A percentile compares a stretch with the other conserved stretches of the same genome.
phyloP scores from a whole-genome alignment of 768 basidiomycete genomes.

The Paxillus ammoniavirescens region DNA sequence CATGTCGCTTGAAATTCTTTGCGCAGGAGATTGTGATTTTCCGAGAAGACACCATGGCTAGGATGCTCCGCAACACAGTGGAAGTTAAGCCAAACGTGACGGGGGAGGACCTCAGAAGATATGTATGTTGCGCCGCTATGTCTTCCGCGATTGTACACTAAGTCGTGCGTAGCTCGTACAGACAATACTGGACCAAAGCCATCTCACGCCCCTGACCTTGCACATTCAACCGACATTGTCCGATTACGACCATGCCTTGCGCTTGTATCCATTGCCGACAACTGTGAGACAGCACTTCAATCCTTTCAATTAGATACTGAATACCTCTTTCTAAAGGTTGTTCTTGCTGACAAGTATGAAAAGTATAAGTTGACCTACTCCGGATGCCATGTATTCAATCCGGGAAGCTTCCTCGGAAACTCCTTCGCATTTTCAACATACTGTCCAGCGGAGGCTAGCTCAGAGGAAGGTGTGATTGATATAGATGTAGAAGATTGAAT shows the following conservation, averaged over 20 bases:
- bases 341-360: constrained; percentile 96
- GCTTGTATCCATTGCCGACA: constrained; percentile 93
- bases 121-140: constrained; percentile 50
- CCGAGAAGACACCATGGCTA: constrained; percentile 89
- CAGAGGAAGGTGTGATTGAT: constrained; percentile 67
- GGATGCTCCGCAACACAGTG: constrained; percentile 90
- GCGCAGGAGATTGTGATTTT: constrained; percentile 94
- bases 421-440: constrained; percentile 89
- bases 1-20: constrained; percentile 93
- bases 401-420: constrained; percentile 85
- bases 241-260: constrained; percentile 89
- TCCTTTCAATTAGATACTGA: constrained; percentile 5
- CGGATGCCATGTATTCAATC: constrained; percentile 98
- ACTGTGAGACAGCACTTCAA: constrained; percentile 50
- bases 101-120: constrained; percentile 83
- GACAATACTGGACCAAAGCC: constrained; percentile 91
- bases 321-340: constrained; percentile 48
- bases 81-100: constrained; percentile 80
- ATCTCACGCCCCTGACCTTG: constrained; percentile 84
- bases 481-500: constrained; percentile 38
- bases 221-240: constrained; percentile 84
- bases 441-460: constrained; percentile 79
- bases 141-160: constrained; percentile 1
- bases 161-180: constrained; percentile 76
- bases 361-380: constrained; percentile 96